Evolutionary conservation across 352 stramenopile genomes (phyloP), one percentile per base, ranked within the genome.

Genomic region (Pythium monospermum): DNA sequence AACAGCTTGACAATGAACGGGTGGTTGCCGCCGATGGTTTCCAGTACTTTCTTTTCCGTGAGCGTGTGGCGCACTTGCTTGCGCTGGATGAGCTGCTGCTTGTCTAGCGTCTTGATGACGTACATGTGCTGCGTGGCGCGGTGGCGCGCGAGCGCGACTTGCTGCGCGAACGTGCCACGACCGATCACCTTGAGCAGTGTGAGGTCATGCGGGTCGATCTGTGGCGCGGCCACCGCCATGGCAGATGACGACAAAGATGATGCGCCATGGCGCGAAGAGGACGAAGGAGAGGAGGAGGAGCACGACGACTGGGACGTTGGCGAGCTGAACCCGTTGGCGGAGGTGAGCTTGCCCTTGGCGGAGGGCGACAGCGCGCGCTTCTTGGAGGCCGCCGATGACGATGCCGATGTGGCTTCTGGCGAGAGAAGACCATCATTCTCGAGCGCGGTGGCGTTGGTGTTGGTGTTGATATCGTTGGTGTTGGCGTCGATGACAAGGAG

Each of bases 141-240:
- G 67, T 87, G 66, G 18, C 70, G 69, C 15, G 83, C 83, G 37
- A 93, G 61, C 30, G 83, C 83, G 40, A 93, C 83, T 51, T 93
- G 83, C 32, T 82, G 78, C 18, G 83, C 83, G 53, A 90, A 93
- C 22, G 83, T 91, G 59, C 83, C 83, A 28, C 80, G 83, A 1
- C 83, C 83, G 43, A 93, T 88, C n/a, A 93, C 83, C 45, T 91
- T 89, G 45, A 93, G 71, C 46, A 93, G 63, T 53, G 72, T 81
- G 38, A 93, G 66, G 49, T 90, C 73, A 40, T 80, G 72, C 47
- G 76, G 76, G 41, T 84, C 66, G 40, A 88, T 78, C 7, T 35
- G 4, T 23, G 16, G 50, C 45, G 32, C 6, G 39, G 44, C 6
- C 7, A 7, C 40, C 10, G 38, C 40, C 32, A 42, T 52, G 28